Base-by-base conservation (phyloP, 495 filamentous ascomycete species). In the Platismatia glauca region DNA sequence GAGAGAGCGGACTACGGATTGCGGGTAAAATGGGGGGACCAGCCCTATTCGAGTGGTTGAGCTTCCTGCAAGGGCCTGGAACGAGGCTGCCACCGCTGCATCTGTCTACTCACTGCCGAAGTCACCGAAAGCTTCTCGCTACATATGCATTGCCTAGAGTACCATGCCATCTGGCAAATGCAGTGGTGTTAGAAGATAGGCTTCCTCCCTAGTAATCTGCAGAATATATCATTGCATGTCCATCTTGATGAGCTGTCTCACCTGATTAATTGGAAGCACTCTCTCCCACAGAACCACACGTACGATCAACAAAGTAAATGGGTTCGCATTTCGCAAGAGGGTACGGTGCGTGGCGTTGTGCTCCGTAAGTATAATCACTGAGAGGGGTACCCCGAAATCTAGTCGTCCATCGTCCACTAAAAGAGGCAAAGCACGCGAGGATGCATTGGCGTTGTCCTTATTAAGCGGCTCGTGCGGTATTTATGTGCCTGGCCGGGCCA, bases 1-100 rank as follows among this genome's bases (percentile, higher is more conserved):
- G 29, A 46, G 13, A 29, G 15, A 18, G 48, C 27, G 20, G 27
- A 52, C 7, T 52, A 52, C 24, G 24, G 24, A 29, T 52, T 52
- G 48, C 48, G 44, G 44, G 22, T 50, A 50, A 22, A 27, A 50
- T 50, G 44, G 24, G 48, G 27, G 4, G 48, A n/a, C 13, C 44
- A 50, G 48, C 24, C 48, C 15, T 7, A 33, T 18, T 33, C 9
- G 29, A 53, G 50, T 7, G 50, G 50, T 34, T 27, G 50, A 33
- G 48, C 24, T 15, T 53, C 13, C 50, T 53, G 50, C 50, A 53
- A 53, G 50, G 50, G 50, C 50, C 50, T 53, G 20, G 50, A 53
- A 20, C 18, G 29, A 33, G 50, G 7, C 29, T 31, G 18, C 50
- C 18, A 16, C 20, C 29, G 7, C 29, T 31, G 18, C 50, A 31